Conservation (phyloP, 176 grass and related monocot species). For the Eleusine indica region DNA sequence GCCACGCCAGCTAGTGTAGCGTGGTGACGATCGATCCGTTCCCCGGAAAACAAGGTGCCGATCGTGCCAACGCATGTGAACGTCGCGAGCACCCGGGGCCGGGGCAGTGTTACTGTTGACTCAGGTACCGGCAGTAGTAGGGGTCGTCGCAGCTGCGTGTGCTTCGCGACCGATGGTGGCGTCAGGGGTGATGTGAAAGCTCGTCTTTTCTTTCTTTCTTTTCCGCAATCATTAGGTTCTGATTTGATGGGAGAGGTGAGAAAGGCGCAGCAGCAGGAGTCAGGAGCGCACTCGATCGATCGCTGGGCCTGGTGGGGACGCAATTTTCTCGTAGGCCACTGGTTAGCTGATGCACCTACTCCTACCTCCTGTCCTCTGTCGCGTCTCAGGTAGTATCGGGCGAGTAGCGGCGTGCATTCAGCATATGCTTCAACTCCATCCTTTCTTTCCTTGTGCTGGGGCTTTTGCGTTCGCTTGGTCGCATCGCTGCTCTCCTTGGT, state of each 20-base stretch:
- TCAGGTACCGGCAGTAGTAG: neutral
- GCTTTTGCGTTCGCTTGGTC: neutral
- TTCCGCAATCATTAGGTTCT: slow-evolving; percentile 75
- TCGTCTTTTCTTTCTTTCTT: slow-evolving; percentile 41
- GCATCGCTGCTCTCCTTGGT: neutral
- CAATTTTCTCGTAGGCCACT: neutral
- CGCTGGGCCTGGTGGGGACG: neutral
- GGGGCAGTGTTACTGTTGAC: neutral
- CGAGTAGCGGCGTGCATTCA: neutral
- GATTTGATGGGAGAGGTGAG: slow-evolving; percentile 75
- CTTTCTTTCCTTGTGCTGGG: neutral
- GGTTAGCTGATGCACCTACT: neutral
- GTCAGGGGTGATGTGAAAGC: slow-evolving; percentile 29
- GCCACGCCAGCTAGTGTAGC: no score
- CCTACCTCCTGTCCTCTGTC: neutral
- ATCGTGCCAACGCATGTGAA: no score
- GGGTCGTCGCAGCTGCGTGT: neutral
- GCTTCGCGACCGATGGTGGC: no score
- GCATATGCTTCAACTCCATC: neutral
- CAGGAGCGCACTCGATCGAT: neutral
- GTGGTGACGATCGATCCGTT: no score
- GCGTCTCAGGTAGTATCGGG: neutral
- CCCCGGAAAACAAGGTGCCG: no score
- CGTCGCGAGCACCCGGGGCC: no score
- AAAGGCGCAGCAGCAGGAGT: neutral